Evolutionary conservation across 1,139 yeast species (phyloP), one percentile per base, ranked within the genome.

Genomic region (Schizosaccharomyces versatilis): DNA sequence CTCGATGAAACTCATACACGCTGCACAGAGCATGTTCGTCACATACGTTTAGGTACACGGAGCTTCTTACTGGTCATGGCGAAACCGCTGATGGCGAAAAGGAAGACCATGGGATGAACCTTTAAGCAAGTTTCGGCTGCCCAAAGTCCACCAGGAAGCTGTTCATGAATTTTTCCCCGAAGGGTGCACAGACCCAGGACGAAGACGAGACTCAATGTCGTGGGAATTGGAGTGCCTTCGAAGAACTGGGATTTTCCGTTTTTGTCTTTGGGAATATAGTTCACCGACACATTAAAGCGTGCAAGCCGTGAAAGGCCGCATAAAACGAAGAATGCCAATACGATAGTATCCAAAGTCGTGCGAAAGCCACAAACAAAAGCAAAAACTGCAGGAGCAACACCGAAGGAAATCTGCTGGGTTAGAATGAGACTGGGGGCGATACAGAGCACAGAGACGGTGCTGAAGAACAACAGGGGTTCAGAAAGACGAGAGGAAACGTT

Each of bases 141-240:
- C 51, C 71, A 58, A 19, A 74, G 61, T 1, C 95, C 94, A 36
- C 79, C 76, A 3, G 95, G 94, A 58, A 90, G 69, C 36, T 59
- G 53, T 9, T 60, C 74, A 14, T 38, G 52, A 15, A 17, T 39
- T 69, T 59, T 54, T 49, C 67, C 71, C 41, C 67, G 66, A 36
- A 79, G 82, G 59, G 80, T 73, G 61, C 68, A 65, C 58, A 68
- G 70, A 36, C 86, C 84, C 84, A 88, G 80, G 54, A 78, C 65
- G 2, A 71, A 73, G 36, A 90, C 95, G 67, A 90, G 74, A 54
- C 76, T 70, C 61, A 90, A 73, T 53, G 94, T 81, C 5, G 94
- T 80, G 57, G 98, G 98, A 62, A 90, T 85, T 14, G 98, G 98
- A 54, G 90, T 77, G 9, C 98, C 98, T 71, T 90, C 98, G 67